Evolutionary conservation across 2,329 filamentous ascomycete species (phyloP).

Genomic region (Epicoccum nigrum): DNA sequence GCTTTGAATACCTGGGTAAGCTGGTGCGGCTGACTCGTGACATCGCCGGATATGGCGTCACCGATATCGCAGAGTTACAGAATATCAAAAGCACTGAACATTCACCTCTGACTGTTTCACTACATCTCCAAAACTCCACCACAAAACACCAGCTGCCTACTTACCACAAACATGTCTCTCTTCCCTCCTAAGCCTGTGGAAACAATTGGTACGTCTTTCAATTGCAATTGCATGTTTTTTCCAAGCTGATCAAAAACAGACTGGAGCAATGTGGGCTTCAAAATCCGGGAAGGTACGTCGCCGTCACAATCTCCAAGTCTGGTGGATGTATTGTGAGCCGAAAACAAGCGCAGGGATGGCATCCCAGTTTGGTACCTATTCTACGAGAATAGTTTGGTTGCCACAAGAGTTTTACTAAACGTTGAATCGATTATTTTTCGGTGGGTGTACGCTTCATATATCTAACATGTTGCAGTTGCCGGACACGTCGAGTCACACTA

Average conservation of each 20-base stretch:
- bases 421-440: not conserved
- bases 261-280: slow-evolving; percentile 93
- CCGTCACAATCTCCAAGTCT: slow-evolving; percentile 21
- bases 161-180: slow-evolving; percentile 37
- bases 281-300: slow-evolving; percentile 78
- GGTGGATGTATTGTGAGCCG: too few species aligned
- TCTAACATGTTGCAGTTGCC: slow-evolving; percentile 66
- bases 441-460: not conserved
- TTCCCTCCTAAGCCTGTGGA: slow-evolving; percentile 75
- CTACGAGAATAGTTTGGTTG: too few species aligned
- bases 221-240: not conserved
- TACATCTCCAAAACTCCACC: slow-evolving; percentile 7
- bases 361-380: too few species aligned
- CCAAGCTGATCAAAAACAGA: slow-evolving; percentile 57
- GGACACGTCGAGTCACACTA: slow-evolving; percentile 92
- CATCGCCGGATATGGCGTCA: slow-evolving; percentile 30
- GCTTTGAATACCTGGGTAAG: too few species aligned
- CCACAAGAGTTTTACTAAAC: slow-evolving; percentile 3
- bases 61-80: slow-evolving; percentile 42
- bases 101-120: not conserved
- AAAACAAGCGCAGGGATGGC: too few species aligned
- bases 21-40: slow-evolving; percentile 32
- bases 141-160: slow-evolving; percentile 2
- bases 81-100: slow-evolving; percentile 24
- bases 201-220: slow-evolving; percentile 66